Evolutionary conservation across 768 basidiomycete species (phyloP).

Genomic region (Kwoniella bestiolae): DNA sequence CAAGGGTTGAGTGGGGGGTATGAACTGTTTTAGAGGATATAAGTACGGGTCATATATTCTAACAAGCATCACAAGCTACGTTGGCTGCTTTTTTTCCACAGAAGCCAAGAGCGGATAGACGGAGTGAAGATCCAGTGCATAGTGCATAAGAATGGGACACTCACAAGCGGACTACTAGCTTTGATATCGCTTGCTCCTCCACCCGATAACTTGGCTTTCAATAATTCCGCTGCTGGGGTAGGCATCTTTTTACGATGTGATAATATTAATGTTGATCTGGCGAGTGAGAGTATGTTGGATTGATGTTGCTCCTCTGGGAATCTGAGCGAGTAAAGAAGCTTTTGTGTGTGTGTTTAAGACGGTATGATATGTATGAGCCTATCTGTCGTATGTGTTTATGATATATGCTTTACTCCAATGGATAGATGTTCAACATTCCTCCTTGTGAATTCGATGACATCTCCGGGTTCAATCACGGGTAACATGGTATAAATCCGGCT

Average conservation of each 20-base stretch:
- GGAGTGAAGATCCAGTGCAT: no score
- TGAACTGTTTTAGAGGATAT: conserved; percentile 22
- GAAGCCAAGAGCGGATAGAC: no score
- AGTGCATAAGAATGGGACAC: background rate
- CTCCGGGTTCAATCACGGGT: background rate
- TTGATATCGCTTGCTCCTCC: conserved; percentile 5
- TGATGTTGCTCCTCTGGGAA: background rate
- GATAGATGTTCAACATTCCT: background rate
- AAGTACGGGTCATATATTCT: background rate
- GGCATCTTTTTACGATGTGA: conserved; percentile 10
- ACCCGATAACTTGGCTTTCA: conserved; percentile 13
- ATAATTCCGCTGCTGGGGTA: conserved; percentile 8
- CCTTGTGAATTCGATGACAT: background rate
- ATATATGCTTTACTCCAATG: no score
- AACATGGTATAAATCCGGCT: no score
- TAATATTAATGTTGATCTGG: background rate
- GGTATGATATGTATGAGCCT: no score
- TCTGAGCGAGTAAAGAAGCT: no score
- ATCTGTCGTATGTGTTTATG: no score
- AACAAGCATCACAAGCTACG: no score
- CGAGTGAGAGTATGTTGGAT: background rate
- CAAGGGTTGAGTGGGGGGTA: conserved; percentile 44
- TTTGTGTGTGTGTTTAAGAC: no score
- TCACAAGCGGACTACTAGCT: conserved; percentile 10
- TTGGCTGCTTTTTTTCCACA: no score